Evolutionary conservation across 169 alveolate genomes (phyloP), one percentile per base, ranked within the genome.

Genomic region (Condylostoma magnum): DNA sequence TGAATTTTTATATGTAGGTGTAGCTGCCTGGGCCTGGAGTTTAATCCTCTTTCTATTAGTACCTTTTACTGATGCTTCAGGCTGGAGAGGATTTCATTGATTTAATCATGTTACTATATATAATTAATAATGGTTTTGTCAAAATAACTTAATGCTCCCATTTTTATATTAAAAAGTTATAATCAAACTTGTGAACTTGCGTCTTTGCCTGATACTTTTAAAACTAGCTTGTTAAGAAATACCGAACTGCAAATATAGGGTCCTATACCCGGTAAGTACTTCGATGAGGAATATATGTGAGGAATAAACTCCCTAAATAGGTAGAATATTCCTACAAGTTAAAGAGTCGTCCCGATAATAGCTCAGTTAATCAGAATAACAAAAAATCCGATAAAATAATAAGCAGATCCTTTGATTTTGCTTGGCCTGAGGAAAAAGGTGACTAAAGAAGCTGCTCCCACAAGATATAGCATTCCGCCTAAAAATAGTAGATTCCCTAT

Each of bases 251-350:
- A 63, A 12, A 63, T 63, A 34, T 63, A 63, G n/a, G 73, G 73
- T 20, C 73, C 73, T 15, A 63, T 44, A 22, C 58, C 73, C 0
- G 73, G 73, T 25, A 63, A 43, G 60, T 63, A 63, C 33, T 63
- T 63, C 12, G 73, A 63, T 1, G 73, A 37, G 2, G 73, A 22
- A 44, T 63, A 63, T 20, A 63, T 25, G 28, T 63, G 73, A 37
- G 73, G 73, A n/a, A 63, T n/a, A 44, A 63, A 63, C 27, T 63
- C 73, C n/a, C 73, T 37, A 41, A 63, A 63, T 28, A 63, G 46
- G 44, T 63, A 63, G 33, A 41, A 63, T 15, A 63, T n/a, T 4
- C 73, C 73, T 15, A 44, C 20, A 20, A 63, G 36, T 63, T 63
- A 57, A 43, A 63, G 20, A 0, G 20, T 22, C 12, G 50, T 20